These are phyloP conservation scores for Cryphonectria carpinicola DNA, from an alignment of 2,329 filamentous ascomycete genomes.

Conservation along the genomic window DNA sequence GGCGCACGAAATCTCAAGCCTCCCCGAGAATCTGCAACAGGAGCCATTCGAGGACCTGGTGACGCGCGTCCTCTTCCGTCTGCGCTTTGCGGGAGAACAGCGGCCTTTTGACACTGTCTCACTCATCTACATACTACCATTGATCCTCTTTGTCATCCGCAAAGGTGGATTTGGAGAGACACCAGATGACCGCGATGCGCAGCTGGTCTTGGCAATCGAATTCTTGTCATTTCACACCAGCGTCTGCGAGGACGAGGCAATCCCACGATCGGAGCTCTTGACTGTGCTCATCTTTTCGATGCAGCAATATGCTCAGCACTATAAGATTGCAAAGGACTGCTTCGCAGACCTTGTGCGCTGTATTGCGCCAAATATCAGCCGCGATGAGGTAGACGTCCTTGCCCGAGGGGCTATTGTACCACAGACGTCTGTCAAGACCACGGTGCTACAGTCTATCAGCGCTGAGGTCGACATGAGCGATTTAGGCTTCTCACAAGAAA, in stretches of 20 bases:
- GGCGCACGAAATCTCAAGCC: conserved; percentile 71
- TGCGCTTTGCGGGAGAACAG: conserved; percentile 90
- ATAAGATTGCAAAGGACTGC: conserved; percentile 93
- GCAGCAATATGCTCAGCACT: conserved; percentile 89
- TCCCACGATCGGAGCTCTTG: conserved; percentile 78
- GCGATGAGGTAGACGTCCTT: conserved; percentile 74
- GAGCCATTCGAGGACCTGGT: conserved; percentile 85
- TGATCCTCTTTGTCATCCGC: conserved; percentile 78
- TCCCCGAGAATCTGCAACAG: conserved; percentile 72
- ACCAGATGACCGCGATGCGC: conserved; percentile 82
- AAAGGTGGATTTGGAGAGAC: conserved; percentile 76
- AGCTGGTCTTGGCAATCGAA: conserved; percentile 86
- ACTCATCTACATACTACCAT: conserved; percentile 82
- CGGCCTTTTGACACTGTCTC: conserved; percentile 90
- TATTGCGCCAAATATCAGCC: conserved; percentile 78
- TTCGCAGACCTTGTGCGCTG: conserved; percentile 84
- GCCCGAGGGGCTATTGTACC: conserved; percentile 78
- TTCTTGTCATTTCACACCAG: conserved; percentile 88
- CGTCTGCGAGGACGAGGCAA: conserved; percentile 71
- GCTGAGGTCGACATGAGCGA: conserved; percentile 92
- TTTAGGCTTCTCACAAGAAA: conserved; percentile 81
- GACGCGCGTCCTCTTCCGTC: conserved; percentile 85
- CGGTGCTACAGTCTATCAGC: conserved; percentile 86
- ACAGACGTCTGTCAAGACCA: conserved; percentile 78
- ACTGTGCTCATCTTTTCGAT: conserved; percentile 76